These are phyloP conservation scores for Helichrysum umbraculigerum DNA, from an alignment of 129 eudicot genomes.

Conservation along the genomic window DNA sequence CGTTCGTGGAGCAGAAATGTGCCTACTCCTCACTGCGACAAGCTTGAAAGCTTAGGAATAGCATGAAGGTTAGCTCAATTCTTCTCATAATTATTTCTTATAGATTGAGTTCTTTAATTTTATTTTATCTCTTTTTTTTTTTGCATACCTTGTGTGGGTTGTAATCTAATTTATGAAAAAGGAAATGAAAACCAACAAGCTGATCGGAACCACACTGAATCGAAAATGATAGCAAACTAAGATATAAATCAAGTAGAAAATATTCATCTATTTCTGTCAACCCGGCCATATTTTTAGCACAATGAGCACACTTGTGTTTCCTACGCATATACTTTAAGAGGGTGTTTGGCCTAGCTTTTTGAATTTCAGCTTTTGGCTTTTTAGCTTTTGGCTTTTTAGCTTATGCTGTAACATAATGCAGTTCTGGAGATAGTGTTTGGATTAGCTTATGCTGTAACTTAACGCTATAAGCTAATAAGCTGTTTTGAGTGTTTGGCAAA, in stretches of 20 bases:
- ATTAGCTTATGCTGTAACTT: too few species aligned
- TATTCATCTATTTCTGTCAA: neutral
- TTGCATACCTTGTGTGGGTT: neutral
- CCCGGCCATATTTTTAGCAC: neutral
- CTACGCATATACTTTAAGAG: neutral
- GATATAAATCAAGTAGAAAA: neutral
- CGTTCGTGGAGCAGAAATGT: slow-evolving; percentile 89
- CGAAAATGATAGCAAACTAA: neutral
- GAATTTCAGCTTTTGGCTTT: too few species aligned
- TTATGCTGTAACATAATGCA: too few species aligned
- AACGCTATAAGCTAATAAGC: too few species aligned
- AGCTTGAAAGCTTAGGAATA: slow-evolving; percentile 60
- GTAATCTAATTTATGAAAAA: slow-evolving; percentile 6
- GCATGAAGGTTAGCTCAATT: slow-evolving; percentile 65
- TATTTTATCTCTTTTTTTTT: neutral
- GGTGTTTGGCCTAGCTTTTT: too few species aligned
- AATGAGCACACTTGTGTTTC: neutral
- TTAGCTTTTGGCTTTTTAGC: too few species aligned
- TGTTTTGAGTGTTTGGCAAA: too few species aligned
- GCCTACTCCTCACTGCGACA: slow-evolving; percentile 98
- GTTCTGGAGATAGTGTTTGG: too few species aligned
- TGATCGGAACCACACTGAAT: neutral
- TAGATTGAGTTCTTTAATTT: slow-evolving; percentile 7
- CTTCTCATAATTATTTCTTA: neutral
- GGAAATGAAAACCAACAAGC: neutral